phyloP scores from a whole-genome alignment of 2,329 filamentous ascomycete species.

The Penicillium sp. region DNA sequence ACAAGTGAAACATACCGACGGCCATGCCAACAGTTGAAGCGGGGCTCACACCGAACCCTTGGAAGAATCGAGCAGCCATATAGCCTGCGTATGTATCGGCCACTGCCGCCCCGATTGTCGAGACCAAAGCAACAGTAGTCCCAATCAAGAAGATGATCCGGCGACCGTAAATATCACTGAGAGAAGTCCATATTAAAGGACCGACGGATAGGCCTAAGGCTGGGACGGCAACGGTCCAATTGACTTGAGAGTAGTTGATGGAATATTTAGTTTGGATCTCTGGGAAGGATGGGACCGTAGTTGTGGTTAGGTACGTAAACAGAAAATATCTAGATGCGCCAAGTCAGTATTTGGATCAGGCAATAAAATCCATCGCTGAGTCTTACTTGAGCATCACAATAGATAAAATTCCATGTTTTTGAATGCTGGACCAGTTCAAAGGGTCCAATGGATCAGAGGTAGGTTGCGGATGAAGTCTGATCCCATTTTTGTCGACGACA shows the following conservation, averaged over 20 bases:
- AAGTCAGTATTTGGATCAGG: neutral
- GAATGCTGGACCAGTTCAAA: conserved; percentile 52
- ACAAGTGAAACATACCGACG: conserved; percentile 32
- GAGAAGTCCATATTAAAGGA: conserved; percentile 51
- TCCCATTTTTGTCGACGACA: conserved; percentile 23
- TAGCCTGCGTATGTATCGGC: conserved; percentile 49
- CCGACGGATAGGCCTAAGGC: conserved; percentile 52
- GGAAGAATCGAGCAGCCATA: conserved; percentile 60
- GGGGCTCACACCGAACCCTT: conserved; percentile 56
- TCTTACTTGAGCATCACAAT: conserved; percentile 56
- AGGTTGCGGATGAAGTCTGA: conserved; percentile 42
- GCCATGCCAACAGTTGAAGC: conserved; percentile 56
- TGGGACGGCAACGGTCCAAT: conserved; percentile 57
- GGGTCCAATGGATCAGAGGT: conserved; percentile 52
- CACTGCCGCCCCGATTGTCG: conserved; percentile 44
- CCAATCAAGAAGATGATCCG: conserved; percentile 51
- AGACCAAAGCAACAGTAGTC: conserved; percentile 42
- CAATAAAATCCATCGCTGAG: neutral
- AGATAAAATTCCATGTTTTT: conserved; percentile 51
- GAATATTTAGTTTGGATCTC: conserved; percentile 49
- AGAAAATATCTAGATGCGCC: conserved; percentile 50
- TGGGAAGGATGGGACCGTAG: conserved; percentile 55
- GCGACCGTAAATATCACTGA: conserved; percentile 54
- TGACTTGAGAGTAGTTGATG: conserved; percentile 49
- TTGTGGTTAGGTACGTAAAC: conserved; percentile 60